Conservation (phyloP, 164 flowering plant genomes). For the Litsea cubeba region DNA sequence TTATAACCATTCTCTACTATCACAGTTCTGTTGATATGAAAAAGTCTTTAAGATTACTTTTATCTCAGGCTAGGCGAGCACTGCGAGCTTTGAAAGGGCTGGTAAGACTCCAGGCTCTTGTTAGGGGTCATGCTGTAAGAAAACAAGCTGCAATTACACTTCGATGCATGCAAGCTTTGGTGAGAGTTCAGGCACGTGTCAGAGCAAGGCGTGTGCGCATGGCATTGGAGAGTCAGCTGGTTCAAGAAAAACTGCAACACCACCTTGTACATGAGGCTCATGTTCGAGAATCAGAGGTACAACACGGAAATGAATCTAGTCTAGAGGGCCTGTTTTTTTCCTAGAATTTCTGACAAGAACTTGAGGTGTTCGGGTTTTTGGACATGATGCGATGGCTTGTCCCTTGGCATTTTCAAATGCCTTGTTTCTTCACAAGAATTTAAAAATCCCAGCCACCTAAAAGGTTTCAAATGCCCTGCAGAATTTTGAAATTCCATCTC, state of each 20-base stretch:
- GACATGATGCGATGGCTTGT: too few relatives aligned
- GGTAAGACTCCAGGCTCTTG: conserved; percentile 97
- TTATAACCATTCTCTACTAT: too few relatives aligned
- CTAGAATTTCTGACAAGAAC: too few relatives aligned
- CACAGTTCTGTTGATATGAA: not conserved
- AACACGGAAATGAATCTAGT: too few relatives aligned
- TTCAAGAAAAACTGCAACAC: conserved; percentile 59
- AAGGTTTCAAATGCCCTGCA: too few relatives aligned
- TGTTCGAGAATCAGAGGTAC: conserved; percentile 83
- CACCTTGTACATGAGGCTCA: conserved; percentile 69
- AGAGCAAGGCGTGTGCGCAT: conserved; percentile 94
- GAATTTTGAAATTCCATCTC: too few relatives aligned
- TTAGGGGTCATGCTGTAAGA: conserved; percentile 96
- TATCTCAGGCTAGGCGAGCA: conserved; percentile 86
- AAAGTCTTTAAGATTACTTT: not conserved
- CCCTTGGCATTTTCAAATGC: too few relatives aligned
- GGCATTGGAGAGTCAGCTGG: conserved; percentile 74
- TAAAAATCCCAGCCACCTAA: too few relatives aligned
- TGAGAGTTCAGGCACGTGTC: conserved; percentile 97
- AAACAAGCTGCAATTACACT: conserved; percentile 99
- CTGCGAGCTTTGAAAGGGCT: conserved; percentile 87
- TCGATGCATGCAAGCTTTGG: conserved; percentile 97
- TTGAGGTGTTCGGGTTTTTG: too few relatives aligned
- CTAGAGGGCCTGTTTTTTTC: too few relatives aligned
- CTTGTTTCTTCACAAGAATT: too few relatives aligned